Conservation (phyloP, 371 early-diverging fungal genomes). For the Haplosporangium sp. region DNA sequence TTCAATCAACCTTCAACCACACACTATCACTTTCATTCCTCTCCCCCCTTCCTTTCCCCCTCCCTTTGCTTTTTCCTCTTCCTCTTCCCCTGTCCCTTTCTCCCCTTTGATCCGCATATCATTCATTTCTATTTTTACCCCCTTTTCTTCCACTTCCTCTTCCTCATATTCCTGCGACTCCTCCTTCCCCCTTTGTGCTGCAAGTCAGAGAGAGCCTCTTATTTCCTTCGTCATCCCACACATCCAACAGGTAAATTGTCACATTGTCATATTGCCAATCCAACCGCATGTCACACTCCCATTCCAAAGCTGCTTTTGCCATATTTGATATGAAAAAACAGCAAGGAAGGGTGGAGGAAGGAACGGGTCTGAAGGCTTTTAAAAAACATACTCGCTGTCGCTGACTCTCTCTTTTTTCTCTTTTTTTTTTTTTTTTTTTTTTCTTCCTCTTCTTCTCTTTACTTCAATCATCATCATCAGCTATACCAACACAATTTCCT, state of each 20-base stretch:
- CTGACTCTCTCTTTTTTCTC: background rate
- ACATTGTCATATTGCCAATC: too few relatives aligned
- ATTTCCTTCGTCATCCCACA: background rate
- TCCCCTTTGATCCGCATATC: background rate
- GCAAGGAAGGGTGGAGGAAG: too few relatives aligned
- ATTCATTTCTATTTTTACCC: background rate
- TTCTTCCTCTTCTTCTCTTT: background rate
- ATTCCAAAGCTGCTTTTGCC: too few relatives aligned
- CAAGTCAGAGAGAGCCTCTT: background rate
- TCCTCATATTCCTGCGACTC: background rate
- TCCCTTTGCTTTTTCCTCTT: background rate
- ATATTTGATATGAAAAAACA: too few relatives aligned
- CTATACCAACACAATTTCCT: background rate
- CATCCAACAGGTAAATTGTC: background rate
- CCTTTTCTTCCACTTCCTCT: background rate
- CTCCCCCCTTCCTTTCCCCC: background rate
- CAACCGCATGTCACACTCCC: too few relatives aligned
- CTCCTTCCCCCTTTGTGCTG: background rate
- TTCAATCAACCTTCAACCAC: background rate
- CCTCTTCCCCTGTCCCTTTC: slow-evolving; percentile 2
- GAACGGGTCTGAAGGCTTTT: too few relatives aligned
- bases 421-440: background rate
- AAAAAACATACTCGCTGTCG: background rate
- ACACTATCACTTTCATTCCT: background rate
- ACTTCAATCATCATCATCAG: background rate